Base-by-base conservation (phyloP, 2,329 filamentous ascomycete species). In the Ilyonectria destructans region DNA sequence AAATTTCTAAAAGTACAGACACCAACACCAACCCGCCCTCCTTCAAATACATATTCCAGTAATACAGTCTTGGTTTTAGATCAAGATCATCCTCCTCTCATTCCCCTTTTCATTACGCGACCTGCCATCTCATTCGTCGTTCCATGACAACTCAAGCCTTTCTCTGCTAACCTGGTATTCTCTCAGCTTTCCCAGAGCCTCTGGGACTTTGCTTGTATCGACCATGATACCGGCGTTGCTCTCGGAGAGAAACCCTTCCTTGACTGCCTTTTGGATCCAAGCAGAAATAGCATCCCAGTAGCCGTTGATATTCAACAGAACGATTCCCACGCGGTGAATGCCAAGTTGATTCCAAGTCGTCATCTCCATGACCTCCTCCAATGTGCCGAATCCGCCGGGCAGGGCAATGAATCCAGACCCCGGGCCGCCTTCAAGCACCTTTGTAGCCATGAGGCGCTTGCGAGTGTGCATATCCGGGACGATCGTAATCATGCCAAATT, bases 291-390 rank as follows among this genome's bases (percentile, higher is more conserved):
- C 43, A 23, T 59, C 17, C 57, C 57, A 59, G 19, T 59, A 59
- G 7, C 57, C 57, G 43, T 59, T 59, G 43, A 59, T 59, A 40
- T 59, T 59, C 13, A 59, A 33, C 43, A 59, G 17, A 15, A 59
- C 29, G 8, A 59, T 31, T 21, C 57, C 57, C 29, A 59, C 57
- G 8, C 46, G 57, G 45, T 59, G 57, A 29, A 59, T 59, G 19
- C 57, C 57, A 48, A 59, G 57, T 17, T 59, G 57, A 21, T 59
- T 59, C 57, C 57, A 59, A 13, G 57, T 59, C 57, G 57, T 59
- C 57, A 59, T 59, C 57, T 59, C 57, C 57, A 59, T 59, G 1
- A 49, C 45, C 15, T 59, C 57, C 5, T 59, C 57, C 57, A 59
- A 35, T 13, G 57, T 59, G 4, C 57, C 57, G 35, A 59, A 59